Base-by-base conservation (phyloP, 495 filamentous ascomycete genomes). In the Neurospora tetraspora region DNA sequence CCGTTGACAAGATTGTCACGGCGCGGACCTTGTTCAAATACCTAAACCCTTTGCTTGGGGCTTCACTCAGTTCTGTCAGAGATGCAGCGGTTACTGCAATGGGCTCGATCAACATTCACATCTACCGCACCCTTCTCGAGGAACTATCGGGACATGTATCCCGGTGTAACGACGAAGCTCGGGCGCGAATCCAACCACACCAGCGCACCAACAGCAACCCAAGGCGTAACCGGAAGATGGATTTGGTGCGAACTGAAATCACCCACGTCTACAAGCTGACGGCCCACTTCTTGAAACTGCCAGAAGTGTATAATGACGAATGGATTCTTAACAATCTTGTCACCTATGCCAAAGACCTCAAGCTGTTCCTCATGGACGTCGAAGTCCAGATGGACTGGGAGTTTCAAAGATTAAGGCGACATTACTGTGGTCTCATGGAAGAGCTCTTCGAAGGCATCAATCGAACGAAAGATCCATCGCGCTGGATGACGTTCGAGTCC, bases 371-470 rank as follows among this genome's bases (percentile, higher is more conserved):
- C 9, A 97, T 93, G 82, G 96, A 98, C 79, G 88, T 91, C 14
- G 95, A 97, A 72, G 90, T 98, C 9, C 96, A 99, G 78, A 95
- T 92, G 80, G 94, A 98, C 79, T 97, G 93, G 92, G 94, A 94
- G 74, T 97, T 95, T 79, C 96, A 98, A 76, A 93, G 92, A 74
- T 83, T 99, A 59, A 89, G 96, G 36, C 91, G 92, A 39, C 94
- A 98, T 75, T 99, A 94, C 78, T 99, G 96, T 80, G 94, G 95
- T 1, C 83, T 99, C 59, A 89, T 97, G 81, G 95, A 98, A 76
- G 93, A 94, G 76, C 85, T 99, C 0, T 98, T 96, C 74, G 93
- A 97, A 74, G 93, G 93, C 14, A 91, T 97, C 73, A 97, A 96
- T 76, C 89, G 92, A 43, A 93, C 93, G 0, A 90, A 89, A 74